Base-by-base conservation (phyloP, 176 grass and related monocot genomes). In the Carex myosuroides region DNA sequence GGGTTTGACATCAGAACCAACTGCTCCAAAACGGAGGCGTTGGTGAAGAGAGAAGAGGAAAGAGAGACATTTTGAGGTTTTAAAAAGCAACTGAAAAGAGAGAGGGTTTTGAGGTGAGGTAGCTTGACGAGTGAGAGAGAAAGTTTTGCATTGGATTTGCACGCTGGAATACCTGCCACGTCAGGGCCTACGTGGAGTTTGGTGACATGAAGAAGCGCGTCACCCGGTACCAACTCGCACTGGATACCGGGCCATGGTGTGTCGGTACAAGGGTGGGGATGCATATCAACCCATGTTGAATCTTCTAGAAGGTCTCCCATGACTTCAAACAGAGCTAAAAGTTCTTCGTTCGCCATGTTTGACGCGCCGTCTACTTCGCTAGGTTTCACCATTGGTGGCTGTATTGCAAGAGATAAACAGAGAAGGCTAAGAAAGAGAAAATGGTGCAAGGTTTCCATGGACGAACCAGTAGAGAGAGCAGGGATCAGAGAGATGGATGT, bases 221-320 rank as follows among this genome's bases (percentile, higher is more conserved):
- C 88, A 67, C 89, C 82, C 7, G 84, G 87, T 17, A 81, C 60
- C 18, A 86, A 3, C 86, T 97, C 94, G 68, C 91, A 97, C 69
- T 91, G 87, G 13, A 97, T 84, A 8, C 94, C 91, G 13, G 75
- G 94, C 91, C 94, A 97, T 29, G 94, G 94, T 82, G 89, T 93
- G 81, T 97, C 94, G 0, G 89, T 91, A 88, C 91, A 97, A n/a
- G 94, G 94, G 26, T 87, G 91, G 16, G 88, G 91, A 60, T 97
- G 91, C 73, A 90, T 82, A 79, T 89, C 82, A 60, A 84, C 59
- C 91, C 94, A 97, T 62, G 86, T 71, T 44, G 84, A 77, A 83
- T 97, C 91, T 16, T 86, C 82, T 6, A 97, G 80, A 70, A 97
- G 91, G 59, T 84, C 87, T 3, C 78, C 81, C 88, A 94, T 70